Evolutionary conservation across 83 land plant genomes (phyloP).

Genomic region (Thuja plicata): DNA sequence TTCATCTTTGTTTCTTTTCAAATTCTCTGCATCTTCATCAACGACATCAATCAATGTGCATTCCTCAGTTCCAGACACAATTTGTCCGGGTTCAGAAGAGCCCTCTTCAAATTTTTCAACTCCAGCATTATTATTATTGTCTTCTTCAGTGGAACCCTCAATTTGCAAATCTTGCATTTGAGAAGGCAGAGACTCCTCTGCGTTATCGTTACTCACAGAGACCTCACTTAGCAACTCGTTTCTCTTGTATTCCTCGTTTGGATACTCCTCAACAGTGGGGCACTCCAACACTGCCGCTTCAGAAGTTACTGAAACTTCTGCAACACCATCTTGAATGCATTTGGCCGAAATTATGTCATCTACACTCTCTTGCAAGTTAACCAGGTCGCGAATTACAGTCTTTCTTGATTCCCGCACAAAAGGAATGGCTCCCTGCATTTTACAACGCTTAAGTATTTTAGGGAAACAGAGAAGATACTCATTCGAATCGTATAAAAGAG

Average conservation of each 20-base stretch:
- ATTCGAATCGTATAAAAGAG: no score
- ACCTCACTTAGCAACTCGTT: not conserved
- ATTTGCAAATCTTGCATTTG: not conserved
- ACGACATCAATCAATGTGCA: no score
- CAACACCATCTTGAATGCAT: not conserved
- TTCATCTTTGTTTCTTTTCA: no score
- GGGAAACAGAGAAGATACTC: no score
- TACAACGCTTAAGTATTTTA: not conserved
- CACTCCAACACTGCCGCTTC: not conserved
- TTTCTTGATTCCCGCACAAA: slow-evolving; percentile 8
- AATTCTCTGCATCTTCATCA: no score
- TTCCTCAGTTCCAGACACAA: no score
- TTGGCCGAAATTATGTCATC: not conserved
- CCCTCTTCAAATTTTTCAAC: no score
- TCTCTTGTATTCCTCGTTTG: not conserved
- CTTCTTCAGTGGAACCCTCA: not conserved
- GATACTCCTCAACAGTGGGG: not conserved
- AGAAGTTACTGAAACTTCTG: not conserved
- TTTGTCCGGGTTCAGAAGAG: no score
- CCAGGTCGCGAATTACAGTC: not conserved
- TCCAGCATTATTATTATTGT: not conserved
- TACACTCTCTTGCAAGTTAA: not conserved
- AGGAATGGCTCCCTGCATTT: not conserved
- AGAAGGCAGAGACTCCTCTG: not conserved
- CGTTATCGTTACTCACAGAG: not conserved